Evolutionary conservation across 2,329 filamentous ascomycete species (phyloP).

Genomic region (Acrocalymma vagum): DNA sequence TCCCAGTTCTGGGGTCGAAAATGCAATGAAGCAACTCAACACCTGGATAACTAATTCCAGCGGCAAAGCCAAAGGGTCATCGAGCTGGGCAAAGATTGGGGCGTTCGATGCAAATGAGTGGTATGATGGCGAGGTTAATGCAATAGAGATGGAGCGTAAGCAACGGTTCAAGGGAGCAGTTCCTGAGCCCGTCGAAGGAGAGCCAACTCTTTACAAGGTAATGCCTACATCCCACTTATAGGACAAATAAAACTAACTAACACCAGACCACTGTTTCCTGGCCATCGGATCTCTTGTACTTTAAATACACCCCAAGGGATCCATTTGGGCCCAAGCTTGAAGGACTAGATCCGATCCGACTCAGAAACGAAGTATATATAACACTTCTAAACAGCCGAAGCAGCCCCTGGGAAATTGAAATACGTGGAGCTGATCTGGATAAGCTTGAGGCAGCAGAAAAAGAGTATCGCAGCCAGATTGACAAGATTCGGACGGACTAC

Average conservation of each 20-base stretch:
- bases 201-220: slow-evolving; percentile 16
- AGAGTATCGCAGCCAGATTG: slow-evolving; percentile 29
- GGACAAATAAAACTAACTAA: slow-evolving; percentile 1
- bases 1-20: slow-evolving; percentile 23
- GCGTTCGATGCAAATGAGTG: slow-evolving; percentile 33
- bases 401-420: slow-evolving; percentile 26
- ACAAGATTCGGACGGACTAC: slow-evolving; percentile 22
- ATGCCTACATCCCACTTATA: not conserved
- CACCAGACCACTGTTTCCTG: slow-evolving; percentile 26
- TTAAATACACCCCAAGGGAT: slow-evolving; percentile 26
- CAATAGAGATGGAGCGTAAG: slow-evolving; percentile 23
- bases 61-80: slow-evolving; percentile 26
- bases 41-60: slow-evolving; percentile 35
- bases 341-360: slow-evolving; percentile 35
- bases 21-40: slow-evolving; percentile 28
- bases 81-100: slow-evolving; percentile 36
- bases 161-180: slow-evolving; percentile 27
- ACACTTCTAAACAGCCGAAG: slow-evolving; percentile 12
- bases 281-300: slow-evolving; percentile 28
- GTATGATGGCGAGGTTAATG: slow-evolving; percentile 28
- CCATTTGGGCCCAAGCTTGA: slow-evolving; percentile 38
- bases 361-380: slow-evolving; percentile 37
- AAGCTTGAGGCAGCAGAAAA: slow-evolving; percentile 28
- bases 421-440: slow-evolving; percentile 20
- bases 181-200: slow-evolving; percentile 15